Evolutionary conservation across 164 flowering plant genomes (phyloP).

Genomic region (Cinnamomum micranthum): DNA sequence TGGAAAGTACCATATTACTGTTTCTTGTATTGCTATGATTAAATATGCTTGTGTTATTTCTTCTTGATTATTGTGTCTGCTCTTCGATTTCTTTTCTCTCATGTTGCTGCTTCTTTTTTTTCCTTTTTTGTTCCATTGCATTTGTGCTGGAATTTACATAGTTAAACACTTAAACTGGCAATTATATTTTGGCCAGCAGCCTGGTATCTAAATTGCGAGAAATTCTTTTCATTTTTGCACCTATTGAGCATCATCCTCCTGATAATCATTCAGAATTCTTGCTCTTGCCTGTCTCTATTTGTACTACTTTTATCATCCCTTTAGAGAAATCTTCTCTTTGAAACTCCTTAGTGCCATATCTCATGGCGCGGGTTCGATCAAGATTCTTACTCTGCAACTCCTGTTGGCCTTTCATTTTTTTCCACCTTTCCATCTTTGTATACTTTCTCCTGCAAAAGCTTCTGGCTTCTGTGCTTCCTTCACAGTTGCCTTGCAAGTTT

Average conservation of each 20-base stretch:
- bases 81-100: slow-evolving; percentile 11
- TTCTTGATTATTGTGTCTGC: neutral
- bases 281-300: slow-evolving; percentile 39
- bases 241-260: slow-evolving; percentile 50
- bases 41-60: neutral
- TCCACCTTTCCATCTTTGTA: slow-evolving; percentile 59
- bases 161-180: slow-evolving; percentile 19
- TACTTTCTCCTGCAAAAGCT: slow-evolving; percentile 68
- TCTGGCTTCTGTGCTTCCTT: slow-evolving; percentile 68
- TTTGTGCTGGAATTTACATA: slow-evolving; percentile 21
- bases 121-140: slow-evolving; percentile 11
- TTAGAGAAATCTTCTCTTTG: slow-evolving; percentile 39
- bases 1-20: neutral
- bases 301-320: slow-evolving; percentile 39
- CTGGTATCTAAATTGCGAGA: slow-evolving; percentile 29
- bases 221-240: slow-evolving; percentile 43
- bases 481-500: slow-evolving; percentile 70
- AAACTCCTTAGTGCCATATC: slow-evolving; percentile 48
- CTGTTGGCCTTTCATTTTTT: slow-evolving; percentile 75
- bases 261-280: slow-evolving; percentile 41
- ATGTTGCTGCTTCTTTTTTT: slow-evolving; percentile 19
- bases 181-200: slow-evolving; percentile 25
- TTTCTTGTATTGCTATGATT: neutral
- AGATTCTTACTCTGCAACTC: slow-evolving; percentile 59
- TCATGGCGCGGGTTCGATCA: slow-evolving; percentile 50